Base-by-base conservation (phyloP, 495 filamentous ascomycete species). In the Podospora comata region DNA sequence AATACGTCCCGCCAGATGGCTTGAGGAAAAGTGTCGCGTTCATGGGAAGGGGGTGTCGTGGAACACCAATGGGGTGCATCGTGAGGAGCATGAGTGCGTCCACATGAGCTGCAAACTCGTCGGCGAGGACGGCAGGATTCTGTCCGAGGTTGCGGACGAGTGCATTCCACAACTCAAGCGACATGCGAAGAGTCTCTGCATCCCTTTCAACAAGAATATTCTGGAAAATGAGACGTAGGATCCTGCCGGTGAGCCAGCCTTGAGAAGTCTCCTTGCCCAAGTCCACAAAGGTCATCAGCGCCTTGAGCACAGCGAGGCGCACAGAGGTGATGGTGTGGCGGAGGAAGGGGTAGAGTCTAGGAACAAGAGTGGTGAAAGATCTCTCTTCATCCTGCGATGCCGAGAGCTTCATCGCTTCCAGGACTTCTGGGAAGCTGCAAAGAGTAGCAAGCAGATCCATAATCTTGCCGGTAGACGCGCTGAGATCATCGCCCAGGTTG, bases 381-480 rank as follows among this genome's bases (percentile, higher is more conserved):
- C 93, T 88, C 70, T 93, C 90, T 3, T 89, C 83, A 72, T 98
- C 91, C 68, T 88, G 84, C 19, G 89, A 87, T 26, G 95, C 95
- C 67, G 96, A 97, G 53, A 82, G 78, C 78, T 94, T 96, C 95
- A 99, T 99, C 19, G 95, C 91, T 70, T 94, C 88, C 65, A 99
- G 80, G 28, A 98, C 95, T 79, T 96, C 86, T 3, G 91, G 91
- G 82, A 97, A 99, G 67, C 92, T 91, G 79, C 96, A 99, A 39
- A 99, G 87, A 72, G 92, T 98, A 27, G 95, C 96, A 26, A 99
- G 83, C 30, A 99, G 85, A 74, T 99, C 95, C 95, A 99, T 99
- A 56, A 99, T 94, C 63, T 90, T 94, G 32, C 95, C 95, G 26
- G 95, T 99, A 78, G 94, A 97, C 5, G 95, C 96, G 78, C 93